phyloP scores from a whole-genome alignment of 2,329 filamentous ascomycete genomes.

The Cercospora sp. region DNA sequence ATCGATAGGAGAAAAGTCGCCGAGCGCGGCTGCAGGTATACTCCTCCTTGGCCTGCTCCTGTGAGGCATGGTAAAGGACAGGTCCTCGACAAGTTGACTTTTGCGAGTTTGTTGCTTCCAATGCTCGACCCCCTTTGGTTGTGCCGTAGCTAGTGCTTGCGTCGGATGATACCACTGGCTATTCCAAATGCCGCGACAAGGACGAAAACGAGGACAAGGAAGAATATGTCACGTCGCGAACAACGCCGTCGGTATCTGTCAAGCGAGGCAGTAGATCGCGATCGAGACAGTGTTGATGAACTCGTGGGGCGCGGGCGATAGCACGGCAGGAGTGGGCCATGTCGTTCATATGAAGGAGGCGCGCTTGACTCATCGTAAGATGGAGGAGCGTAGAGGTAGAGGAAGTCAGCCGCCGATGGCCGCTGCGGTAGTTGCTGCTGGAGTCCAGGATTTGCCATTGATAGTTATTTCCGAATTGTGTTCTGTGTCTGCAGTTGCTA shows the following conservation, averaged over 20 bases:
- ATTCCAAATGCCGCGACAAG: conserved; percentile 4
- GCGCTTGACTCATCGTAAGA: conserved; percentile 2
- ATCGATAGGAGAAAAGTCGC: neutral
- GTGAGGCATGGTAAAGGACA: neutral
- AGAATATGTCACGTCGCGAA: neutral
- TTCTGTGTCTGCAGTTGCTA: neutral
- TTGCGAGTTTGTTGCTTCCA: neutral
- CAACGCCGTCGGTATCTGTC: neutral
- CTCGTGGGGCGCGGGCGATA: neutral
- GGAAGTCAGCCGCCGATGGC: conserved; percentile 4
- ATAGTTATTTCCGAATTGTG: neutral
- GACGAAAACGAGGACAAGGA: neutral
- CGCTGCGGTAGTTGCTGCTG: neutral
- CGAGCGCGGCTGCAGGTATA: conserved; percentile 9
- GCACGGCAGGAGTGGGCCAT: neutral
- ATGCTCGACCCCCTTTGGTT: neutral
- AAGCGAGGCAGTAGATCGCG: neutral
- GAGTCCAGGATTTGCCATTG: neutral
- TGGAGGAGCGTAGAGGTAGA: conserved; percentile 11
- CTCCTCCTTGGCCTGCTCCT: neutral
- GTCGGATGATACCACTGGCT: conserved; percentile 3
- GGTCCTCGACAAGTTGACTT: neutral
- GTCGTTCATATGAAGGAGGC: conserved; percentile 10
- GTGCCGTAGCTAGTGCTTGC: neutral
- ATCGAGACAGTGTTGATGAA: neutral